Conservation (phyloP, 2,329 filamentous ascomycete species). For the Hortaea sp. region DNA sequence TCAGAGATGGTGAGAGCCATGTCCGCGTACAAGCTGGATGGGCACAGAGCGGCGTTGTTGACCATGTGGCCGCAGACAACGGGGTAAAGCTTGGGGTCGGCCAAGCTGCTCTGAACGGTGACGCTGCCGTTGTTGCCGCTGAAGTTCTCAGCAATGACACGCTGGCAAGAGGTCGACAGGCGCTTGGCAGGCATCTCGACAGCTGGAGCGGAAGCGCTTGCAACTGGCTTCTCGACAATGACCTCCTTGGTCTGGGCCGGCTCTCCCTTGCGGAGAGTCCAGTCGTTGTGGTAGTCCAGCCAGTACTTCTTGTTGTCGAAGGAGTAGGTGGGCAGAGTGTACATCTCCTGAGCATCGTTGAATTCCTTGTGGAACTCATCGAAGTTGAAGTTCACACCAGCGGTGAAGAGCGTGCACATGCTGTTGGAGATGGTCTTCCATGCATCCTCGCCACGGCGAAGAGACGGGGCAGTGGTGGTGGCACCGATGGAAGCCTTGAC, state of each 20-base stretch:
- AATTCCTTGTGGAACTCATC: slow-evolving; percentile 59
- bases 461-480: slow-evolving; percentile 48
- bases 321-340: slow-evolving; percentile 57
- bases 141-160: slow-evolving; percentile 52
- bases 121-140: slow-evolving; percentile 50
- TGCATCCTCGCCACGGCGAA: slow-evolving; percentile 52
- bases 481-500: slow-evolving; percentile 54
- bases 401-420: slow-evolving; percentile 50
- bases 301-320: slow-evolving; percentile 66
- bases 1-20: slow-evolving; percentile 56
- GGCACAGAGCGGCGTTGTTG: slow-evolving; percentile 56
- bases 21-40: slow-evolving; percentile 54
- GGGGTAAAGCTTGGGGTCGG: slow-evolving; percentile 51
- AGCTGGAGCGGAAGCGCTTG: slow-evolving; percentile 27
- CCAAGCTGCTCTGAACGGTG: slow-evolving; percentile 56
- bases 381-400: slow-evolving; percentile 58
- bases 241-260: slow-evolving; percentile 31
- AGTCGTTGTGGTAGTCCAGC: slow-evolving; percentile 63
- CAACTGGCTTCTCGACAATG: slow-evolving; percentile 27
- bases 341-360: slow-evolving; percentile 45
- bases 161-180: slow-evolving; percentile 56
- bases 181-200: slow-evolving; percentile 41
- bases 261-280: slow-evolving; percentile 60
- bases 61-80: slow-evolving; percentile 57
- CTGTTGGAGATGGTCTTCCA: slow-evolving; percentile 54